Evolutionary conservation across 2,329 filamentous ascomycete species (phyloP).

Genomic region (Macroventuria anomochaeta): DNA sequence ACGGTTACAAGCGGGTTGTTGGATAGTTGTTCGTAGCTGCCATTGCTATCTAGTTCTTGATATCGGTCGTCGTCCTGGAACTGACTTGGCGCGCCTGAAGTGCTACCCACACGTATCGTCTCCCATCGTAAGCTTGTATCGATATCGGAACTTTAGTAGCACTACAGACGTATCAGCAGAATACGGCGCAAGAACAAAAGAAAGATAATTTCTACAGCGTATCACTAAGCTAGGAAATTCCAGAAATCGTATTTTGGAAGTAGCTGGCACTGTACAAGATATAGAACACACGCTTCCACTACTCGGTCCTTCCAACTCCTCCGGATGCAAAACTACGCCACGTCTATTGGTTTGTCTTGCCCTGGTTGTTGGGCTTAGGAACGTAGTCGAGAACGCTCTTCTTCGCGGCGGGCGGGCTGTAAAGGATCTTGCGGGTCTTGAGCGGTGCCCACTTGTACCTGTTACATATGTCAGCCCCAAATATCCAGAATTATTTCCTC

Average conservation of each 20-base stretch:
- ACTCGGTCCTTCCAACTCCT: constrained; percentile 28
- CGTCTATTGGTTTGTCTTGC: constrained; percentile 44
- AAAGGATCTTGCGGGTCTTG: constrained; percentile 93
- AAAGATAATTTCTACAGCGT: constrained; percentile 29
- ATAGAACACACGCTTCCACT: constrained; percentile 46
- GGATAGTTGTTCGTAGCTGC: background rate
- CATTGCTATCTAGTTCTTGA: background rate
- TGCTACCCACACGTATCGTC: background rate
- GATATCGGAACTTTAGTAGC: constrained; percentile 10
- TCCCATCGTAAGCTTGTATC: background rate
- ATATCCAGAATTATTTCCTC: background rate
- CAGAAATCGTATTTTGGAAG: constrained; percentile 43
- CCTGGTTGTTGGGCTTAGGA: constrained; percentile 39
- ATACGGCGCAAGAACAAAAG: constrained; percentile 4
- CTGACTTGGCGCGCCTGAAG: too few relatives aligned
- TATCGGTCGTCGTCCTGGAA: too few relatives aligned
- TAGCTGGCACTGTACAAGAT: constrained; percentile 49
- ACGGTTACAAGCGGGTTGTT: background rate
- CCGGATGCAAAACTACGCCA: constrained; percentile 26
- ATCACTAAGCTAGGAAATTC: constrained; percentile 39
- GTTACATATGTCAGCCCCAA: constrained; percentile 36
- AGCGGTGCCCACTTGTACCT: constrained; percentile 96
- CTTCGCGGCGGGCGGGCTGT: constrained; percentile 70
- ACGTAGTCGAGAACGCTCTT: constrained; percentile 41
- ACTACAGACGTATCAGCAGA: constrained; percentile 18